These are phyloP conservation scores for Lagenaria siceraria DNA, from an alignment of 306 rosid genomes.

Conservation along the genomic window DNA sequence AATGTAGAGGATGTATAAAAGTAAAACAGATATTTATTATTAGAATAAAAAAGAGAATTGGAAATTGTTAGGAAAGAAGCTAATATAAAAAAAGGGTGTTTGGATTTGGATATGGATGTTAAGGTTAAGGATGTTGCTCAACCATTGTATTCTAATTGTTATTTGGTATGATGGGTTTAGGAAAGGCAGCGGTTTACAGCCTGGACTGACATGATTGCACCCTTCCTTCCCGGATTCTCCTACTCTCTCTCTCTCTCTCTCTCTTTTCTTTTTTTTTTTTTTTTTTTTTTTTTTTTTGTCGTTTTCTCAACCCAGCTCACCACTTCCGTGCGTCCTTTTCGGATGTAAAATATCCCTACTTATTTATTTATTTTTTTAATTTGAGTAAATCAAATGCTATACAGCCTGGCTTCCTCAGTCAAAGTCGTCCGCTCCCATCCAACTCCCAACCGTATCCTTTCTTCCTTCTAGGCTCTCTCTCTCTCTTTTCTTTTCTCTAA, in stretches of 20 bases:
- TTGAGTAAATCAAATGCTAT: no score
- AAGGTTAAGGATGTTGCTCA: no score
- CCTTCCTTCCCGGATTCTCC: background rate
- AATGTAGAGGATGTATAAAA: no score
- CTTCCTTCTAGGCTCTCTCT: background rate
- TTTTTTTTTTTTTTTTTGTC: background rate
- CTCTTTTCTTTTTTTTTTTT: no score
- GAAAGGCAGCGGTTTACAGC: background rate
- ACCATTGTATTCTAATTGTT: no score
- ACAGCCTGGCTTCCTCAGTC: background rate
- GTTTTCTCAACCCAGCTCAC: background rate
- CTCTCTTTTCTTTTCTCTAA: no score
- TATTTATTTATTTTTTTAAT: background rate
- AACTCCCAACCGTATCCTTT: background rate
- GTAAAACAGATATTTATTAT: no score
- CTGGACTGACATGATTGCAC: slow-evolving; percentile 4
- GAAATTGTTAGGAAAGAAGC: no score
- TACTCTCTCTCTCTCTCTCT: background rate
- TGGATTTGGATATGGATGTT: background rate
- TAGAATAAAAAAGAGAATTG: no score
- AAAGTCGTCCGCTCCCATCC: slow-evolving; percentile 1
- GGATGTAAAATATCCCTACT: background rate
- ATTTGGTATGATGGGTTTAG: background rate
- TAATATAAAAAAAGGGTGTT: no score
- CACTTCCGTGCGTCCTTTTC: slow-evolving; percentile 5